Evolutionary conservation across 2,329 filamentous ascomycete genomes (phyloP).

Genomic region (Neophaeococcomyces mojaviensis): DNA sequence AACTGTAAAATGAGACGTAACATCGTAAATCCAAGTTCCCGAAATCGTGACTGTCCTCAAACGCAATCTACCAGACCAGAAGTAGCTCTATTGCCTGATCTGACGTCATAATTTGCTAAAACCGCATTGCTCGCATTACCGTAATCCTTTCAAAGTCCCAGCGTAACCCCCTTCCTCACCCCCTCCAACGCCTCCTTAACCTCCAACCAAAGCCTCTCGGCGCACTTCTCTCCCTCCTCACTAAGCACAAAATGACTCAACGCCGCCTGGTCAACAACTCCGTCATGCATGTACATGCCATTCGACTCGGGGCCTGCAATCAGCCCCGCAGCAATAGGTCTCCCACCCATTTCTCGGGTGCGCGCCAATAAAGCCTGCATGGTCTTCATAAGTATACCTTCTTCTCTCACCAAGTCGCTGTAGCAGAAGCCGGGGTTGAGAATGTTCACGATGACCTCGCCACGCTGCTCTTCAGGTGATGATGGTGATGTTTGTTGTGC

Average conservation of each 20-base stretch:
- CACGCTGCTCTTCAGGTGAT: constrained; percentile 15
- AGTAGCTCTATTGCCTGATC: no score
- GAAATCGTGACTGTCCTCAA: no score
- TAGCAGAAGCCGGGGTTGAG: constrained; percentile 49
- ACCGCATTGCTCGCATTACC: no score
- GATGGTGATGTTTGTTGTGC: background rate
- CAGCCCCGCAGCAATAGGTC: constrained; percentile 37
- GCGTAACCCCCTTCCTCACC: constrained; percentile 33
- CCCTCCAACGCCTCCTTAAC: constrained; percentile 35
- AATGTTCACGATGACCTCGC: constrained; percentile 43
- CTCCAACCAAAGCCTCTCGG: constrained; percentile 39
- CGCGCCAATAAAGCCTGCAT: constrained; percentile 34
- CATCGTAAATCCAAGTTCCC: no score
- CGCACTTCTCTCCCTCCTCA: constrained; percentile 31
- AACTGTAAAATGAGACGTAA: no score
- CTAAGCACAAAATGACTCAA: constrained; percentile 34
- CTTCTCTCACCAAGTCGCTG: constrained; percentile 38
- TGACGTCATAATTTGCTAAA: no score
- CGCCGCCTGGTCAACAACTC: constrained; percentile 19
- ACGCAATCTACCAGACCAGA: no score
- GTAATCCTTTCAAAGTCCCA: no score
- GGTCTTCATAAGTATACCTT: constrained; percentile 16
- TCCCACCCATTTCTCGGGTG: constrained; percentile 41
- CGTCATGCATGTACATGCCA: constrained; percentile 41
- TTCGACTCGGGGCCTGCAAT: constrained; percentile 36